Percentiles rank a stretch among this genome's conserved stretches.
Conservation (phyloP, 441 rosid species). For the Theobroma grandiflorum region DNA sequence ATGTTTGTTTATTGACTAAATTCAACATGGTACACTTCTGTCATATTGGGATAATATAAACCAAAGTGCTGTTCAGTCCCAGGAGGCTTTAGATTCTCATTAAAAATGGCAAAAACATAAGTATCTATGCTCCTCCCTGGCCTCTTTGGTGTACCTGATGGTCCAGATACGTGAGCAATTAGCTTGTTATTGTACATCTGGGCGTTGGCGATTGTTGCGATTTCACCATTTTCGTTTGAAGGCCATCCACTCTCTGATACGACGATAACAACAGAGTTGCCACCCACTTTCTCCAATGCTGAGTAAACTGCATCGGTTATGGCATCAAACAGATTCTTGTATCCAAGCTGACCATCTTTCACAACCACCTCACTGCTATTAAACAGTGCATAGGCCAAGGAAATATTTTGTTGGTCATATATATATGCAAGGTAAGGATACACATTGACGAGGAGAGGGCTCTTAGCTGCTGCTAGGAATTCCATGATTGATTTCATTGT, state of each 20-base stretch:
- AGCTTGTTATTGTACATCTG: conserved; percentile 31
- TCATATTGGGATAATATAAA: conserved; percentile 27
- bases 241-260: conserved; percentile 40
- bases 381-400: conserved; percentile 23
- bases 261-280: neutral
- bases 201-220: conserved; percentile 25
- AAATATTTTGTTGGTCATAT: neutral
- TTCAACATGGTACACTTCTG: conserved; percentile 27
- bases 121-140: conserved; percentile 22
- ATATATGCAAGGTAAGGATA: conserved; percentile 30
- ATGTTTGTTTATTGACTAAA: neutral
- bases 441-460: conserved; percentile 27
- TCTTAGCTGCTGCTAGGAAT: neutral
- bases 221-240: neutral
- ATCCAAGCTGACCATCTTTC: conserved; percentile 13
- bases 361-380: conserved; percentile 3
- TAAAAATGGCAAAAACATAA: conserved; percentile 17
- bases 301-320: conserved; percentile 11
- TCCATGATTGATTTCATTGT: neutral
- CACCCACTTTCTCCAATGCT: conserved; percentile 24
- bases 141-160: conserved; percentile 36
- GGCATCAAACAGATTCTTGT: conserved; percentile 29
- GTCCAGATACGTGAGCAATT: neutral
- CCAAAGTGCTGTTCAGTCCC: conserved; percentile 41
- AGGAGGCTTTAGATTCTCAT: conserved; percentile 34